Evolutionary conservation across 2,329 filamentous ascomycete genomes (phyloP).

Genomic region (Penicillium sp.): DNA sequence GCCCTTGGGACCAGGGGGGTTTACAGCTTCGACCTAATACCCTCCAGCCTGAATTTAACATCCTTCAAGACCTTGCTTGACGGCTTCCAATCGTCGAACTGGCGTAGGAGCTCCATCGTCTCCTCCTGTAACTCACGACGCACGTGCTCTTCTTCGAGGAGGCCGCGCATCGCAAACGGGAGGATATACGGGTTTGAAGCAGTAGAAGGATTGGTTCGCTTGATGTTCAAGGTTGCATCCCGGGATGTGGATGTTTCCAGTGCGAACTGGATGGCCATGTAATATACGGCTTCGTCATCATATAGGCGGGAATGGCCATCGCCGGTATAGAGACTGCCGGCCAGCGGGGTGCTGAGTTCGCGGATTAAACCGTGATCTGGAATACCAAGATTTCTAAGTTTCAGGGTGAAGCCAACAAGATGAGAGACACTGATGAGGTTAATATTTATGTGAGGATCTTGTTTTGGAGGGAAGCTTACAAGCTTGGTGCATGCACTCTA

Average conservation of each 20-base stretch:
- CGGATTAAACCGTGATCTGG: slow-evolving; percentile 91
- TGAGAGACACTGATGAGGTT: slow-evolving; percentile 66
- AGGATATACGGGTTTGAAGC: slow-evolving; percentile 80
- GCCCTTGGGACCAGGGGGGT: not conserved
- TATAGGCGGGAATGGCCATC: slow-evolving; percentile 94
- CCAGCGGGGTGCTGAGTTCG: slow-evolving; percentile 82
- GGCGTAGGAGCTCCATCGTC: slow-evolving; percentile 72
- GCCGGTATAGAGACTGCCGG: slow-evolving; percentile 85
- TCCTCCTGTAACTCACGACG: slow-evolving; percentile 76
- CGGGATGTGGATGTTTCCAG: slow-evolving; percentile 66
- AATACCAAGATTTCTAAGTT: slow-evolving; percentile 88
- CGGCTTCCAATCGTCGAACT: slow-evolving; percentile 95
- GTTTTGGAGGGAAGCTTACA: slow-evolving; percentile 49
- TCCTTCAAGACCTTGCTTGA: slow-evolving; percentile 88
- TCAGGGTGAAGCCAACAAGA: slow-evolving; percentile 87
- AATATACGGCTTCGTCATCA: slow-evolving; percentile 83
- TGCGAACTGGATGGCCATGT: slow-evolving; percentile 70
- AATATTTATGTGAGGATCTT: not conserved
- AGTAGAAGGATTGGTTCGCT: slow-evolving; percentile 46
- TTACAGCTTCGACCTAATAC: slow-evolving; percentile 78
- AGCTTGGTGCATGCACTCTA: slow-evolving; percentile 86
- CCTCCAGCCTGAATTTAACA: slow-evolving; percentile 91
- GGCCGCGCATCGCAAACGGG: slow-evolving; percentile 91
- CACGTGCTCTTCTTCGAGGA: slow-evolving; percentile 89
- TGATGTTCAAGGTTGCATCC: slow-evolving; percentile 51